Percentiles rank a stretch among this genome's conserved stretches.
Conservation (phyloP, 495 filamentous ascomycete genomes). For the Neurospora terricola region DNA sequence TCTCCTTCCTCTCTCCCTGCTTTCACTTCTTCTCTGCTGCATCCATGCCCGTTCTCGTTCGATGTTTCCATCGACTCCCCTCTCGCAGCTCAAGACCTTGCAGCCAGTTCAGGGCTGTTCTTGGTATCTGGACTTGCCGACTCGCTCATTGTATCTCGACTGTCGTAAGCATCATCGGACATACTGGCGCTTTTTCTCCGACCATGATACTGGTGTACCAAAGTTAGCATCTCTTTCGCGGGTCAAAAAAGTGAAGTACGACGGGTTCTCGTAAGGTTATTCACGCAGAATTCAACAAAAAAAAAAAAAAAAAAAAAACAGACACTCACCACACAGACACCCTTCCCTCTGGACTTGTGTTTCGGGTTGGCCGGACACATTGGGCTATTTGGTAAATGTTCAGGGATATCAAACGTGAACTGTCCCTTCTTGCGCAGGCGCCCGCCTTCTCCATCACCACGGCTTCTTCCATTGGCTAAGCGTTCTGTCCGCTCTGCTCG, state of each 20-base stretch:
- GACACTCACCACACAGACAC: conserved; percentile 40
- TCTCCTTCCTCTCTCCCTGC: neutral
- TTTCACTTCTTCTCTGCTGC: neutral
- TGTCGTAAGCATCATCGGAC: neutral
- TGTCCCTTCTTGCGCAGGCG: conserved; percentile 5
- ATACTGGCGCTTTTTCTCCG: neutral
- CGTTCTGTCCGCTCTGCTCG: neutral
- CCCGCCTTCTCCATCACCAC: neutral
- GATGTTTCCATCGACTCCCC: neutral
- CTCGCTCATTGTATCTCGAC: neutral
- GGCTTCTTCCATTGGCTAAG: neutral
- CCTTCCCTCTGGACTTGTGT: conserved; percentile 41
- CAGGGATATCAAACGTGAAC: conserved; percentile 50
- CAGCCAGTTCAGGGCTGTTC: neutral
- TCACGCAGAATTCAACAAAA: neutral
- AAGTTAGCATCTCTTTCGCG: neutral
- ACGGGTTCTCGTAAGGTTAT: neutral
- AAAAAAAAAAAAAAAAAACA: neutral
- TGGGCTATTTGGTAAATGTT: conserved; percentile 54
- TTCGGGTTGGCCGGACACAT: conserved; percentile 51
- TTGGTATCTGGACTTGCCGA: neutral
- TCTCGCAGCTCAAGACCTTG: neutral
- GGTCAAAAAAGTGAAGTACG: no score
- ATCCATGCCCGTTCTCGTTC: neutral
- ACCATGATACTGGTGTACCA: neutral